Conservation (phyloP, 2,329 filamentous ascomycete genomes). For the Colletotrichum abscissum region DNA sequence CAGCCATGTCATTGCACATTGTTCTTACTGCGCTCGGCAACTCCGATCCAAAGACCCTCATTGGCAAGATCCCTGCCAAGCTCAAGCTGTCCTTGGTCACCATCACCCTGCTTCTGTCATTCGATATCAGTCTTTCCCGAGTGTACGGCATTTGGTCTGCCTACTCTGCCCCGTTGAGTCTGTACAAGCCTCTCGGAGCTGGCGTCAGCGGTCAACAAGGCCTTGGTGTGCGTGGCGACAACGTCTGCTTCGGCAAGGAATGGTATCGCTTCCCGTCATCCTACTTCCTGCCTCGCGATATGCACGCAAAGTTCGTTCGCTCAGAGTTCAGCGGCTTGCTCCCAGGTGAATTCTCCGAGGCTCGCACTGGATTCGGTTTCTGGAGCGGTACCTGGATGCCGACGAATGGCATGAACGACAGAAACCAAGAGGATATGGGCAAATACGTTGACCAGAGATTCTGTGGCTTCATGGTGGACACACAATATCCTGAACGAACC, state of each 20-base stretch:
- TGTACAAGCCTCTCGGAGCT: slow-evolving; percentile 76
- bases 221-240: slow-evolving; percentile 70
- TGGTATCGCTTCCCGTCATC: slow-evolving; percentile 98
- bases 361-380: slow-evolving; percentile 74
- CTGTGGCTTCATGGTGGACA: slow-evolving; percentile 90
- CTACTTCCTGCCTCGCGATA: slow-evolving; percentile 86
- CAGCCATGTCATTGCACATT: slow-evolving; percentile 85
- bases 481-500: slow-evolving; percentile 74
- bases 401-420: slow-evolving; percentile 89
- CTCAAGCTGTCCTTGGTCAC: slow-evolving; percentile 77
- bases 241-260: slow-evolving; percentile 92
- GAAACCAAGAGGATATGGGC: slow-evolving; percentile 84
- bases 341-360: slow-evolving; percentile 89
- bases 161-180: slow-evolving; percentile 82
- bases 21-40: slow-evolving; percentile 80
- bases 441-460: slow-evolving; percentile 85
- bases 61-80: slow-evolving; percentile 78
- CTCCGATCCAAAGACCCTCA: slow-evolving; percentile 71
- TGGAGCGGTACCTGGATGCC: slow-evolving; percentile 87
- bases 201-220: slow-evolving; percentile 55
- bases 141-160: slow-evolving; percentile 81
- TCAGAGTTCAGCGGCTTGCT: slow-evolving; percentile 91
- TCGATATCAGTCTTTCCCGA: slow-evolving; percentile 76
- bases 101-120: slow-evolving; percentile 69
- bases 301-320: slow-evolving; percentile 89